Base-by-base conservation (phyloP, 352 stramenopile genomes). In the Globisporangium viniferum region DNA sequence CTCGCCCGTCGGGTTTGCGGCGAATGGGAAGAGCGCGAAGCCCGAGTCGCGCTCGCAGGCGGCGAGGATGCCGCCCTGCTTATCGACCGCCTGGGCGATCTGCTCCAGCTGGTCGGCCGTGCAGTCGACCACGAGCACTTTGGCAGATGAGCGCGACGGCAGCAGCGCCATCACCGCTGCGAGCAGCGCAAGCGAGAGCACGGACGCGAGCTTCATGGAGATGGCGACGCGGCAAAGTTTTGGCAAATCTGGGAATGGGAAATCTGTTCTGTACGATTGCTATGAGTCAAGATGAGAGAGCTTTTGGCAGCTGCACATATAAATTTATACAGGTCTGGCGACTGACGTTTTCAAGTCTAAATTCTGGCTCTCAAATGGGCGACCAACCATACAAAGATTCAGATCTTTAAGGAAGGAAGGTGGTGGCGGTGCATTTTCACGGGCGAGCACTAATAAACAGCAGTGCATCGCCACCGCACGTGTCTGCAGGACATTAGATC, bases 21-120 rank as follows among this genome's bases (percentile, higher is more conserved):
- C 63, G 69, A 80, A 78, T 20, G 74, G 74, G 64, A 71, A 80
- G 48, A 80, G 59, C 10, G 14, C 29, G 31, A 71, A 80, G 48
- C 74, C 74, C 49, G 74, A 68, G 72, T 80, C 69, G 59, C 36
- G 58, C 46, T 76, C 62, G 67, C 74, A 80, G n/a, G 67, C 46
- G 24, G 36, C 51, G 18, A 80, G 59, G 58, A 80, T 69, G 7
- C 64, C 67, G 15, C 27, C 46, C 36, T 69, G 55, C 14, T 41
- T 54, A 7, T 51, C 56, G 0, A 67, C 58, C 3, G 70, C 49
- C 33, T 60, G 22, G 35, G 53, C 59, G 44, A 78, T 51, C 14
- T 48, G 44, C 20, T 62, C 49, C 39, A 64, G 60, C 59, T 80
- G 66, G 3, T 14, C 48, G 7, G 58, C 12, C 0, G 71, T 59